These are phyloP conservation scores for Cadophora sp. DNA, from an alignment of 2,329 filamentous ascomycete genomes.

Conservation along the genomic window DNA sequence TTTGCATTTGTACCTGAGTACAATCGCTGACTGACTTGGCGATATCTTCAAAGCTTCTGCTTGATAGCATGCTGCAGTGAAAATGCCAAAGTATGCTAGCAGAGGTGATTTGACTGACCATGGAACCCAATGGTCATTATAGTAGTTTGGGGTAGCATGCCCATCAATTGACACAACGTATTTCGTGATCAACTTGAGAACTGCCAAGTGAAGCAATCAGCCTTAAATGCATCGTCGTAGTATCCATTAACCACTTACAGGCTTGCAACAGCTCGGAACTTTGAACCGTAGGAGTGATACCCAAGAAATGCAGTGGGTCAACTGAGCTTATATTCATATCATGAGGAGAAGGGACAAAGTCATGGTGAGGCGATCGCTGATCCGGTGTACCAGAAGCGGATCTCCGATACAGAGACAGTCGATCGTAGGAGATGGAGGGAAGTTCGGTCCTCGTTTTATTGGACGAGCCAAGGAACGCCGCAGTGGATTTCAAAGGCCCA, in stretches of 20 bases:
- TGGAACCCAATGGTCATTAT: constrained; percentile 52
- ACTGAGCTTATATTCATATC: constrained; percentile 40
- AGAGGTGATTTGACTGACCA: constrained; percentile 57
- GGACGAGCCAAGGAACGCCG: background rate
- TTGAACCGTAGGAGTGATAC: constrained; percentile 50
- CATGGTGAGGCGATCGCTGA: background rate
- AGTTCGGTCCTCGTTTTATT: background rate
- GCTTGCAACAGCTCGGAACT: constrained; percentile 56
- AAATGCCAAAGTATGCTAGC: constrained; percentile 55
- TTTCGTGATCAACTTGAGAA: constrained; percentile 55
- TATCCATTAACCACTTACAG: constrained; percentile 46
- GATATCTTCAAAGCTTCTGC: constrained; percentile 56
- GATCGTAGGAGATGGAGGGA: background rate
- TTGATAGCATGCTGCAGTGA: constrained; percentile 58
- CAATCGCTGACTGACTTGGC: constrained; percentile 23
- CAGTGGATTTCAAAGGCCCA: background rate
- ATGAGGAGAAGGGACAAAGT: background rate
- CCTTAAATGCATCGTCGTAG: background rate
- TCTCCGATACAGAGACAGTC: background rate
- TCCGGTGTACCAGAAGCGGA: background rate
- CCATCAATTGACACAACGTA: constrained; percentile 60
- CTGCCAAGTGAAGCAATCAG: constrained; percentile 33
- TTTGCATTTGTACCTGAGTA: constrained; percentile 39
- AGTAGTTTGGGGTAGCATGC: constrained; percentile 54
- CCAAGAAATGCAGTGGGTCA: constrained; percentile 50